These are phyloP conservation scores for Aspergillus nidulans DNA, from an alignment of 495 filamentous ascomycete species.

Conservation along the genomic window DNA sequence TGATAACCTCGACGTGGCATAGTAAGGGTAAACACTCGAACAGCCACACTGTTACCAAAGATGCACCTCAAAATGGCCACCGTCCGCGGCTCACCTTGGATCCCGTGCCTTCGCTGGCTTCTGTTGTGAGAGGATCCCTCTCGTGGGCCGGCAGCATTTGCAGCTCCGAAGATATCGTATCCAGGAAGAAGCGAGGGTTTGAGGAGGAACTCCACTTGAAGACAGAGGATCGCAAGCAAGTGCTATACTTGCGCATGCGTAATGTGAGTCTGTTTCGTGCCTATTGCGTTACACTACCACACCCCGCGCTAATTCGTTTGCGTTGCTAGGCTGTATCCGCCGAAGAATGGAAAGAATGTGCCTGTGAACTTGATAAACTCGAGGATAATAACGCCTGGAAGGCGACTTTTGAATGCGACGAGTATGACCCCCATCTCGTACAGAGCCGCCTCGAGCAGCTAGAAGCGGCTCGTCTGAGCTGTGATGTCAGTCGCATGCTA, in stretches of 20 bases:
- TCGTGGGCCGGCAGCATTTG: conserved; percentile 47
- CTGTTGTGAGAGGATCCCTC: conserved; percentile 32
- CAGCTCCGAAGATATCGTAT: conserved; percentile 51
- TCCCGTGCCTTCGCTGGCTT: conserved; percentile 35
- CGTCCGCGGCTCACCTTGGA: conserved; percentile 25
- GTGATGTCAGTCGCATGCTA: conserved; percentile 73
- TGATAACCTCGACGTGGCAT: conserved; percentile 29
- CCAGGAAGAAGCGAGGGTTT: conserved; percentile 43
- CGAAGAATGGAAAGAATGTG: conserved; percentile 60
- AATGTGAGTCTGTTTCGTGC: conserved; percentile 39
- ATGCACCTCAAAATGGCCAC: conserved; percentile 4
- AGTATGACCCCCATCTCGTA: conserved; percentile 69
- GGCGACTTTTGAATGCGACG: conserved; percentile 51
- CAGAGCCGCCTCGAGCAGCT: conserved; percentile 64
- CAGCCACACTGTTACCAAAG: conserved; percentile 3
- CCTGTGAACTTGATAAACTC: conserved; percentile 72
- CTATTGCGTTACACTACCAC: background rate
- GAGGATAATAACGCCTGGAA: conserved; percentile 87
- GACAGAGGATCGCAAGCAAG: conserved; percentile 56
- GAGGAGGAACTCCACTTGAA: conserved; percentile 41
- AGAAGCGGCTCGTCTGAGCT: conserved; percentile 67
- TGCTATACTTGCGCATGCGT: conserved; percentile 58
- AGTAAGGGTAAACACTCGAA: conserved; percentile 15
- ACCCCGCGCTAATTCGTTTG: background rate
- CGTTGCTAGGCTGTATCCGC: conserved; percentile 53